Evolutionary conservation across 169 alveolate genomes (phyloP).

Genomic region (Plasmodium malariae): DNA sequence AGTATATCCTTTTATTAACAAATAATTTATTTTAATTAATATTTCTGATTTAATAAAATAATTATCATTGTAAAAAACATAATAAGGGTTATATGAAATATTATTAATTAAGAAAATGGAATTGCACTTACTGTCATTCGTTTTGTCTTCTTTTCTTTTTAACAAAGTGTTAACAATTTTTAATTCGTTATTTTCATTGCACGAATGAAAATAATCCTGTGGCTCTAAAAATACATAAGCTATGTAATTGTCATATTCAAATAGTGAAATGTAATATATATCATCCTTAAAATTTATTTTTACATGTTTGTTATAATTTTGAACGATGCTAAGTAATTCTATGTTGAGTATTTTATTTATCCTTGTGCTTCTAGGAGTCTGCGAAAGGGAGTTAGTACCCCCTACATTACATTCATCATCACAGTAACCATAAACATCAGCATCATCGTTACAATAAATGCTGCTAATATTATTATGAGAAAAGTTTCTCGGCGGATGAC

Average conservation of each 20-base stretch:
- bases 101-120: slow-evolving; percentile 39
- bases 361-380: neutral
- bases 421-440: neutral
- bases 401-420: neutral
- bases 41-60: slow-evolving; percentile 51
- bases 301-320: slow-evolving; percentile 47
- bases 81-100: slow-evolving; percentile 54
- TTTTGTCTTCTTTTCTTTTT: neutral
- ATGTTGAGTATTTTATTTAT: slow-evolving; percentile 33
- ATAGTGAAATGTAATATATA: slow-evolving; percentile 22
- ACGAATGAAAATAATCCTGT: slow-evolving; percentile 44
- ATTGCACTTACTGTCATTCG: neutral
- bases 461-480: neutral
- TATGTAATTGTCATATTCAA: slow-evolving; percentile 66
- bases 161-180: neutral
- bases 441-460: neutral
- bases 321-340: slow-evolving; percentile 54
- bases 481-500: too few relatives aligned
- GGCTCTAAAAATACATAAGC: slow-evolving; percentile 66
- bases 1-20: slow-evolving; percentile 54
- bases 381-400: neutral
- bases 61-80: slow-evolving; percentile 43
- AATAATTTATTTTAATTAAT: slow-evolving; percentile 63
- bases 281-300: slow-evolving; percentile 38
- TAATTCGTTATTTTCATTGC: neutral